Evolutionary conservation across 1,284 basidiomycete species (phyloP), one percentile per base, ranked within the genome.

Genomic region (Ganoderma lingzhi): DNA sequence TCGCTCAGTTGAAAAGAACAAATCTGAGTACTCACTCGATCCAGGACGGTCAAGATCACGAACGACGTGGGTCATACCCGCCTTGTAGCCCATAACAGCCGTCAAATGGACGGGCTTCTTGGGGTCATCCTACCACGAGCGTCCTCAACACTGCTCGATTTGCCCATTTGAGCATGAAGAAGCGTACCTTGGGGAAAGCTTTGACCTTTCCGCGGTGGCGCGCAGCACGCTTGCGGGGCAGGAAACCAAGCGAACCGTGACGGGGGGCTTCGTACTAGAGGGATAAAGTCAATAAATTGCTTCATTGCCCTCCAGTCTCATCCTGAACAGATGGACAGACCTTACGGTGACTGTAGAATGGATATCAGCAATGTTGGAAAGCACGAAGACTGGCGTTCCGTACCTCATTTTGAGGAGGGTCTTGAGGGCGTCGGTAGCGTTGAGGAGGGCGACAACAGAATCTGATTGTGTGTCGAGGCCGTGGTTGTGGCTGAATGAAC

Each of bases 21-120:
- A 75, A 72, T 66, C 9, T 73, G 42, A 71, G 69, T 70, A 88
- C 95, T 79, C 79, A 96, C 95, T 97, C 80, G 96, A 98, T 77
- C 97, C 98, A 69, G 97, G 97, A 83, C 97, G 95, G 87, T 99
- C 98, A 78, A 99, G 95, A 82, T 99, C 98, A 82, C 98, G 96
- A 74, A 99, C 97, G 79, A 99, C 90, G 84, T 99, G 98, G 85
- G 96, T 98, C 98, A 99, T 99, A 81, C 98, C 98, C 77, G 97
- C 98, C 92, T 99, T 99, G 94, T 98, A 99, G 78, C 97, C 98
- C 91, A 99, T 92, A 83, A 94, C 87, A 77, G 98, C 98, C 78
- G 98, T 99, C 84, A 99, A 90, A 87, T 99, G 98, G 74, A 98
- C 96, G 69, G 96, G 96, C 87, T 99, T 99, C 91, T 97, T 99